Percentiles rank a stretch among this genome's conserved stretches.
phyloP scores from a whole-genome alignment of 495 filamentous ascomycete species.

The Pseudomonodictys pantanalensis region DNA sequence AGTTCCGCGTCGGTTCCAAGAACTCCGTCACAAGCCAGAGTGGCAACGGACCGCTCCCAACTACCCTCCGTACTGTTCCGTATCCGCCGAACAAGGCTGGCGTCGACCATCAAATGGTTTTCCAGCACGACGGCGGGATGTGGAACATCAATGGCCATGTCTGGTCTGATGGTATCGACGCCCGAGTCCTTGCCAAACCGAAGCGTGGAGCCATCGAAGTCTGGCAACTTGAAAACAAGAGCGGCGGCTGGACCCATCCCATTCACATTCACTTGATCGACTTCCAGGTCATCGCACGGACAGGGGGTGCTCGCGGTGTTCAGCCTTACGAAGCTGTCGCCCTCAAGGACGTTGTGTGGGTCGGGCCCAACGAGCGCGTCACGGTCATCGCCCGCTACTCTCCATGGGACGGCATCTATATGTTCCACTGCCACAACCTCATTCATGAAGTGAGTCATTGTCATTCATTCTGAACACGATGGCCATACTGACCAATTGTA shows the following conservation, averaged over 20 bases:
- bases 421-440: slow-evolving; percentile 47
- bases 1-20: background rate
- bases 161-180: slow-evolving; percentile 46
- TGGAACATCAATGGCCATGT: slow-evolving; percentile 51
- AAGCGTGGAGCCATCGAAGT: slow-evolving; percentile 48
- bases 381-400: slow-evolving; percentile 48
- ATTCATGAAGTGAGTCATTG: slow-evolving; percentile 48
- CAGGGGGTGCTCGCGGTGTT: slow-evolving; percentile 39
- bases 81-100: background rate
- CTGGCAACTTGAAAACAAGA: slow-evolving; percentile 51
- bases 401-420: slow-evolving; percentile 50
- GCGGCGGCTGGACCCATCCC: slow-evolving; percentile 50
- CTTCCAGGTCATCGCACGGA: slow-evolving; percentile 48
- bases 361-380: slow-evolving; percentile 49
- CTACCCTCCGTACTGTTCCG: background rate
- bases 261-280: slow-evolving; percentile 61
- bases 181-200: slow-evolving; percentile 52
- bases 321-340: slow-evolving; percentile 48
- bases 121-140: background rate
- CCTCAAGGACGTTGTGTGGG: slow-evolving; percentile 53
- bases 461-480: background rate
- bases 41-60: background rate
- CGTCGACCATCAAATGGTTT: background rate
- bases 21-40: background rate
- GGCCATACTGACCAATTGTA: background rate